Base-by-base conservation (phyloP, 2,329 filamentous ascomycete genomes). In the Lasiodiplodia sp. region DNA sequence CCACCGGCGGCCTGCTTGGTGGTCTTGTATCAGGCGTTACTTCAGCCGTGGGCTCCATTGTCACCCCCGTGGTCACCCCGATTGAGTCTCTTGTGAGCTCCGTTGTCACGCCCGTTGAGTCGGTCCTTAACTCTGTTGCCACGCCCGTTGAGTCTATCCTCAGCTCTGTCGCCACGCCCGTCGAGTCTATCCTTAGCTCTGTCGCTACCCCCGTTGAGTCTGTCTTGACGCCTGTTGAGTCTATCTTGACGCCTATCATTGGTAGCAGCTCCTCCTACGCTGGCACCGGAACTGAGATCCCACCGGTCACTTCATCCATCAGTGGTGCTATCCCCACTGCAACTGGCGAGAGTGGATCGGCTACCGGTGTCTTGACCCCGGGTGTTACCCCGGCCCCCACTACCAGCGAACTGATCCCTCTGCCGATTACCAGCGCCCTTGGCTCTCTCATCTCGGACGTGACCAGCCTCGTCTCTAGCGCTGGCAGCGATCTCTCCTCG, bases 381-480 rank as follows among this genome's bases (percentile, higher is more conserved):
- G 56, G 44, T 21, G 21, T 12, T 18, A 58, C 65, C 5, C 66
- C 66, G 34, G 31, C 66, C 14, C 56, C 66, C n/a, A 53, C 62
- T 16, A 47, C 38, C 31, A 53, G 56, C 57, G 44, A 44, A 38
- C 23, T 60, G 67, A 63, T 62, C 23, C 57, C 57, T 40, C 52
- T 65, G 49, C 67, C 67, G 21, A 38, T 68, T 7, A 65, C 67
- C n/a, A 65, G 67, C 37, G 67, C 56, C 7, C 38, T 68, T 12
- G 25, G 67, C 38, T 68, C 67, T 2, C 47, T 68, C 4, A 14
- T 65, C 37, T 68, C 67, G 10, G 67, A 60, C 40, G 58, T 65
- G 14, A 65, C 51, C 28, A 68, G 67, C 51, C 28, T 68, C 18
- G 38, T 57, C 21, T 64, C 58, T 28, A 58, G 51, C 57, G 58